These are phyloP conservation scores for Catenaria anguillulae DNA, from an alignment of 371 early-diverging fungal species.

Conservation along the genomic window DNA sequence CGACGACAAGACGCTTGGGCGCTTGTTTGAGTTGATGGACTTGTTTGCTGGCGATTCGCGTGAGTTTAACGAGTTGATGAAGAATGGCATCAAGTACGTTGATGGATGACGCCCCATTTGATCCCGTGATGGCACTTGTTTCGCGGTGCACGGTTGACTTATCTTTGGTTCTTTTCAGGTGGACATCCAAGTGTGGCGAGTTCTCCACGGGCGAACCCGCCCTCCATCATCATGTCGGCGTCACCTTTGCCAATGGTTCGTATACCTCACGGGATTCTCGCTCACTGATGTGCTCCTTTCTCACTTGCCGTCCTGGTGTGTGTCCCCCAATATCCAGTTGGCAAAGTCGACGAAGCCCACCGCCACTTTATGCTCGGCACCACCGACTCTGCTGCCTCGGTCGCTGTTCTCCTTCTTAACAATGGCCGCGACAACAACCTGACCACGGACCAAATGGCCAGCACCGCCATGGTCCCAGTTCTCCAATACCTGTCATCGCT, in stretches of 20 bases:
- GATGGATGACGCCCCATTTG: background rate
- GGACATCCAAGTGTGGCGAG: conserved; percentile 46
- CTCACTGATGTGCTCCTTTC: background rate
- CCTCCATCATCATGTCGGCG: conserved; percentile 70
- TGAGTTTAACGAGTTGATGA: conserved; percentile 17
- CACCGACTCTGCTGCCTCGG: conserved; percentile 52
- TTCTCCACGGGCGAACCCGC: conserved; percentile 58
- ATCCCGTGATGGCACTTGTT: background rate
- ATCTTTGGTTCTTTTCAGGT: conserved; percentile 21
- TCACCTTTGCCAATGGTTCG: conserved; percentile 48
- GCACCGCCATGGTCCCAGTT: background rate
- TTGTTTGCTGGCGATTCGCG: conserved; percentile 18
- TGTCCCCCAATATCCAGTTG: too few relatives aligned
- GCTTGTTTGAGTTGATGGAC: conserved; percentile 7
- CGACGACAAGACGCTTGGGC: background rate
- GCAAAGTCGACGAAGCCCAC: conserved; percentile 34
- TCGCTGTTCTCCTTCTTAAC: conserved; percentile 27
- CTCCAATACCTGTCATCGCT: background rate
- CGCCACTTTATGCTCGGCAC: conserved; percentile 60
- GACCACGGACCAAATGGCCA: background rate
- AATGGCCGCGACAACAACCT: background rate
- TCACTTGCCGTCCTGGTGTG: background rate
- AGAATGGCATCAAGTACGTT: conserved; percentile 12
- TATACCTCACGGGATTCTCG: too few relatives aligned
- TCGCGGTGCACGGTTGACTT: background rate